phyloP scores from a whole-genome alignment of 257 asterid genomes.

The Handroanthus guayacan region DNA sequence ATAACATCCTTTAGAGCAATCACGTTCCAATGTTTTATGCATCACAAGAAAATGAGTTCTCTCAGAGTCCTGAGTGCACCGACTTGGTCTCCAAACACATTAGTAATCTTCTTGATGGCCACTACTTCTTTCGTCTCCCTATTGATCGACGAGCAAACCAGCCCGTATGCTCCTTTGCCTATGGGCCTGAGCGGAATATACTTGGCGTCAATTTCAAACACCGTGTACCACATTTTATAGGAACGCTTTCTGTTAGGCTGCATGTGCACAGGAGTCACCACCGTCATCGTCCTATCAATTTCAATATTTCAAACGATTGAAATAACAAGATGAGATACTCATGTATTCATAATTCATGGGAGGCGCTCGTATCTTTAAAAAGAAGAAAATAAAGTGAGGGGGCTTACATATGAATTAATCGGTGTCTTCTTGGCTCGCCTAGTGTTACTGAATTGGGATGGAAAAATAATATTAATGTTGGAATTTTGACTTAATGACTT shows the following conservation, averaged over 20 bases:
- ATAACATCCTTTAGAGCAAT: slow-evolving; percentile 52
- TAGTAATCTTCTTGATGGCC: slow-evolving; percentile 51
- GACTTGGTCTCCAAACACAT: slow-evolving; percentile 46
- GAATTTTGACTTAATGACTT: slow-evolving; percentile 44
- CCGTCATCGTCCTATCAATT: slow-evolving; percentile 31
- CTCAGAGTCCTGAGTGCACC: slow-evolving; percentile 50
- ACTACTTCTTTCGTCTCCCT: slow-evolving; percentile 47
- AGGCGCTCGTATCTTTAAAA: background rate
- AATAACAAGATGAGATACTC: background rate
- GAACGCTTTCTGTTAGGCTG: slow-evolving; percentile 45
- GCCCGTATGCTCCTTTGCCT: slow-evolving; percentile 54
- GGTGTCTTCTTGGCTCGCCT: slow-evolving; percentile 11
- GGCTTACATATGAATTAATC: slow-evolving; percentile 33
- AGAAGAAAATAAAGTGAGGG: slow-evolving; percentile 22
- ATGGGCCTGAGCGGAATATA: slow-evolving; percentile 49
- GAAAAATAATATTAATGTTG: background rate
- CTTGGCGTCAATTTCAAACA: slow-evolving; percentile 48
- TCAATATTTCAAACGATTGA: slow-evolving; percentile 13
- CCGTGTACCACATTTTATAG: slow-evolving; percentile 47
- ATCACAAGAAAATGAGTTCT: slow-evolving; percentile 47
- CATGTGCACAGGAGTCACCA: slow-evolving; percentile 48
- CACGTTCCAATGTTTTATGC: slow-evolving; percentile 50
- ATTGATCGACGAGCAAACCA: slow-evolving; percentile 51
- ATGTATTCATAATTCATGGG: too few relatives aligned
- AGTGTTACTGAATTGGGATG: slow-evolving; percentile 7